Evolutionary conservation across 1,284 basidiomycete species (phyloP).

Genomic region (Apiotrichum sp.): DNA sequence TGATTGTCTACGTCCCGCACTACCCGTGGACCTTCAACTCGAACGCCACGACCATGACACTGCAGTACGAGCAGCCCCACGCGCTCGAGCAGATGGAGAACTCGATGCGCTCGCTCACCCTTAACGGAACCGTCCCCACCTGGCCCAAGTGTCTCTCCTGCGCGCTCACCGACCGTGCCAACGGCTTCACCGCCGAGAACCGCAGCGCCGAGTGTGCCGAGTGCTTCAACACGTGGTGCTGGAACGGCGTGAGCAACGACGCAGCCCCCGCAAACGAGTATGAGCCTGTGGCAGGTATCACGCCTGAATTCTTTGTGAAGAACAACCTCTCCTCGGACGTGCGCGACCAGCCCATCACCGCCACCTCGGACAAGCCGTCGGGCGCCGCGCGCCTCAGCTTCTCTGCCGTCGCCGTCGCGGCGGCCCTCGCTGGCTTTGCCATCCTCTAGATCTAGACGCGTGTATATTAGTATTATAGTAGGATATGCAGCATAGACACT

Average conservation of each 20-base stretch:
- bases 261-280: conserved; percentile 14
- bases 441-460: not conserved
- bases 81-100: conserved; percentile 35
- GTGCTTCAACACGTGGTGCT: conserved; percentile 46
- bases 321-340: conserved; percentile 15
- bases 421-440: not conserved
- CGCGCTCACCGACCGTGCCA: conserved; percentile 47
- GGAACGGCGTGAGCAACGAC: conserved; percentile 37
- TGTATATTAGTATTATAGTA: not conserved
- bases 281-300: conserved; percentile 21
- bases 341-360: conserved; percentile 1
- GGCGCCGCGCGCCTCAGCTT: not conserved
- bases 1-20: conserved; percentile 49
- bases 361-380: not conserved
- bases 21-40: conserved; percentile 49
- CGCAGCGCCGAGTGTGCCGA: conserved; percentile 36
- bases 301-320: conserved; percentile 24
- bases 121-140: conserved; percentile 38
- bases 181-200: conserved; percentile 28
- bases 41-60: conserved; percentile 46
- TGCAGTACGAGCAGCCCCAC: conserved; percentile 43
- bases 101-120: conserved; percentile 35
- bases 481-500: not conserved
- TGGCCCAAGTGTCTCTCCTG: conserved; percentile 49
- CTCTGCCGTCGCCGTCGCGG: not conserved